phyloP scores from a whole-genome alignment of 2,329 filamentous ascomycete species.

The Malbranchea zuffiana region DNA sequence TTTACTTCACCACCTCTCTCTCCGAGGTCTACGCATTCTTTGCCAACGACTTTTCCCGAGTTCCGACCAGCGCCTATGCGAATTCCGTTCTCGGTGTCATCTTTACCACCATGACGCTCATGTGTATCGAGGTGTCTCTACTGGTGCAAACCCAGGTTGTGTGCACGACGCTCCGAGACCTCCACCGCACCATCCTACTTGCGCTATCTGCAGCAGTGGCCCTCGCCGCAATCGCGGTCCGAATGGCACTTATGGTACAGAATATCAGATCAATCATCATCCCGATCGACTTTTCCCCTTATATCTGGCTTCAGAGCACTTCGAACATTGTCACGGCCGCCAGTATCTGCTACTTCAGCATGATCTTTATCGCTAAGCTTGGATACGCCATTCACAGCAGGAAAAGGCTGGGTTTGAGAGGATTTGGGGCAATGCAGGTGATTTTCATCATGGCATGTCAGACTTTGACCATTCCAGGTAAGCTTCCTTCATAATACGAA shows the following conservation, averaged over 20 bases:
- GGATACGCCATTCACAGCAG: conserved; percentile 47
- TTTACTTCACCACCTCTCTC: conserved; percentile 52
- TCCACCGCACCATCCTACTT: conserved; percentile 39
- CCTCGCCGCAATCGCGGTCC: conserved; percentile 42
- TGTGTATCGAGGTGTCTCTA: conserved; percentile 48
- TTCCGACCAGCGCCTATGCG: conserved; percentile 37
- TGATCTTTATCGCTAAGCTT: conserved; percentile 53
- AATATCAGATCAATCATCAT: conserved; percentile 36
- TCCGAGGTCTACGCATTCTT: conserved; percentile 52
- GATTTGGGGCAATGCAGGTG: conserved; percentile 55
- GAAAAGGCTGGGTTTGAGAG: conserved; percentile 45
- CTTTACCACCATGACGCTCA: conserved; percentile 43
- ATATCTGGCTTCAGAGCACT: conserved; percentile 34
- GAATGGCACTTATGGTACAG: conserved; percentile 42
- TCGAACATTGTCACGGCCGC: conserved; percentile 43
- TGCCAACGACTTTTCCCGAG: conserved; percentile 42
- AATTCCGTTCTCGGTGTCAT: conserved; percentile 40
- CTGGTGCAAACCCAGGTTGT: conserved; percentile 55
- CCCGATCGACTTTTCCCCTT: conserved; percentile 19
- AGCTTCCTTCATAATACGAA: conserved; percentile 11
- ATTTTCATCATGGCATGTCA: conserved; percentile 59
- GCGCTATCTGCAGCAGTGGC: conserved; percentile 40
- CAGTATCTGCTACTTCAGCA: conserved; percentile 52
- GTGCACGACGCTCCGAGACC: conserved; percentile 39
- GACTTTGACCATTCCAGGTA: conserved; percentile 55